Percentiles rank a stretch among this genome's conserved stretches.
These are phyloP conservation scores for Agrocybe pediades DNA, from an alignment of 768 basidiomycete genomes.

Conservation along the genomic window DNA sequence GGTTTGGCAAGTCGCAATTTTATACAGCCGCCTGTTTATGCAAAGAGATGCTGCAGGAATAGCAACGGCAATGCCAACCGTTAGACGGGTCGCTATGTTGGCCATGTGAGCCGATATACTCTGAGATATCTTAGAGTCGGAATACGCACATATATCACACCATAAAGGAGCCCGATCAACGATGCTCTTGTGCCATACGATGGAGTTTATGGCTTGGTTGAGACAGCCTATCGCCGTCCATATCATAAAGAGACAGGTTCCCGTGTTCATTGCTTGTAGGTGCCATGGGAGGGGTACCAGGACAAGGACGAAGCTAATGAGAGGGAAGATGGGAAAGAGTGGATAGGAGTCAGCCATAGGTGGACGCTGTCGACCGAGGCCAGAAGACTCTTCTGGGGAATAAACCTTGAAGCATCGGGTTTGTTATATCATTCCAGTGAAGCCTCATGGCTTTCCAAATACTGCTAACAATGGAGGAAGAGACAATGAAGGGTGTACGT, in stretches of 20 bases:
- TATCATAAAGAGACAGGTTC: slow-evolving; percentile 55
- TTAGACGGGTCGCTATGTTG: slow-evolving; percentile 19
- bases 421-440: too few species aligned
- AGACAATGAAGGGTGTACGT: too few species aligned
- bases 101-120: background rate
- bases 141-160: slow-evolving; percentile 46
- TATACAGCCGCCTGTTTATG: slow-evolving; percentile 45
- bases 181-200: slow-evolving; percentile 56
- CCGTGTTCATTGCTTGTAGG: slow-evolving; percentile 49
- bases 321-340: slow-evolving; percentile 34
- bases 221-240: slow-evolving; percentile 53
- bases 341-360: slow-evolving; percentile 20
- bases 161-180: slow-evolving; percentile 43
- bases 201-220: slow-evolving; percentile 51
- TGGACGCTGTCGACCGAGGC: too few species aligned
- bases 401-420: too few species aligned
- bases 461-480: too few species aligned
- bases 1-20: slow-evolving; percentile 27
- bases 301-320: slow-evolving; percentile 43
- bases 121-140: background rate
- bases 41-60: slow-evolving; percentile 44
- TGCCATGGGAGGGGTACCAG: slow-evolving; percentile 53
- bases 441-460: too few species aligned
- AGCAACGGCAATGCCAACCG: slow-evolving; percentile 35
- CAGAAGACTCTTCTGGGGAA: too few species aligned